Conservation (phyloP, 805 yeast genomes). For the Pichia pseudocactophila region DNA sequence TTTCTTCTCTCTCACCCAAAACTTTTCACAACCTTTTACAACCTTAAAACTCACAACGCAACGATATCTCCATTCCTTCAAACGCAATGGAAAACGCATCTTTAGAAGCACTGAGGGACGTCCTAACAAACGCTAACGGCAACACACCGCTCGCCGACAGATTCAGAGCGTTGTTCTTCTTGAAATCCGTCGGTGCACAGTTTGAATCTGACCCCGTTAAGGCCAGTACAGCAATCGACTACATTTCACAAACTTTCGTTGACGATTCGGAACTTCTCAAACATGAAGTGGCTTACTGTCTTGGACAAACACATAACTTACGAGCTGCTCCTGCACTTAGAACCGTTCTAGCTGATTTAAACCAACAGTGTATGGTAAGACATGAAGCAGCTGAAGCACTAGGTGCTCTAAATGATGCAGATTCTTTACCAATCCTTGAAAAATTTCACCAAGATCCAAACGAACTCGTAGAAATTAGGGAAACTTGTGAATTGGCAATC, state of each 20-base stretch:
- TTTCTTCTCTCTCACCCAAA: too few species aligned
- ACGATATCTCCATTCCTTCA: not conserved
- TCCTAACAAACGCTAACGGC: conserved; percentile 57
- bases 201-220: conserved; percentile 39
- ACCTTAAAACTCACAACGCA: too few species aligned
- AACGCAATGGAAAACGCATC: conserved; percentile 23
- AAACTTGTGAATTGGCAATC: conserved; percentile 95
- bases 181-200: conserved; percentile 80
- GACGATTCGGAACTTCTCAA: conserved; percentile 85
- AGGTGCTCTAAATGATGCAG: conserved; percentile 86
- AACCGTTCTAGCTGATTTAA: conserved; percentile 51
- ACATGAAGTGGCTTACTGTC: conserved; percentile 95
- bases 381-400: conserved; percentile 99
- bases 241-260: conserved; percentile 75
- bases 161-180: conserved; percentile 88
- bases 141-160: conserved; percentile 71
- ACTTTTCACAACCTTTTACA: too few species aligned
- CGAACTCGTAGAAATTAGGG: conserved; percentile 71
- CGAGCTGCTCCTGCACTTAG: conserved; percentile 70
- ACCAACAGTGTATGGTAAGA: conserved; percentile 92
- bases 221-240: conserved; percentile 64
- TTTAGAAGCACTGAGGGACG: conserved; percentile 64
- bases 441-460: conserved; percentile 65
- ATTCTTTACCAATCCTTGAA: conserved; percentile 57
- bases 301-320: conserved; percentile 89